Percentiles rank a stretch among this genome's conserved stretches.
Conservation (phyloP, 192 early-diverging fungal species). For the Coemansia guatemalensis region DNA sequence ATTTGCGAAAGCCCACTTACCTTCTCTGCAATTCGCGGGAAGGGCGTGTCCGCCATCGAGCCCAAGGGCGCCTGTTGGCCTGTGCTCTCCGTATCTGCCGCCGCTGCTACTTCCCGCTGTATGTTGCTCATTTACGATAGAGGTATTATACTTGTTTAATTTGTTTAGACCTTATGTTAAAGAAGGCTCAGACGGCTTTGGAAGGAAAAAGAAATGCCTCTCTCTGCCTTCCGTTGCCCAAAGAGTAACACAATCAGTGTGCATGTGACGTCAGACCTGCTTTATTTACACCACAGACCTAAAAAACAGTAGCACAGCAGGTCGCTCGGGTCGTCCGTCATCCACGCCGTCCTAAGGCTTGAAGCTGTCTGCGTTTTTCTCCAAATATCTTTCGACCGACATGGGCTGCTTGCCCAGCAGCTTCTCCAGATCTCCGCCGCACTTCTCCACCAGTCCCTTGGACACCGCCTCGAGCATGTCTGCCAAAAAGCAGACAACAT, state of each 20-base stretch:
- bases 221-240: background rate
- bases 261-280: background rate
- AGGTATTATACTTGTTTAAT: background rate
- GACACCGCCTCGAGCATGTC: conserved; percentile 38
- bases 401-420: conserved; percentile 43
- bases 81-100: background rate
- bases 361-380: conserved; percentile 47
- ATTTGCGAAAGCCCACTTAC: conserved; percentile 9
- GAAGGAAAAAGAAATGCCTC: background rate
- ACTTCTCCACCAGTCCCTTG: conserved; percentile 22
- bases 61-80: background rate
- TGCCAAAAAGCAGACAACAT: conserved; percentile 29
- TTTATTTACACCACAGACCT: background rate
- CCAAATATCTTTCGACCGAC: conserved; percentile 32
- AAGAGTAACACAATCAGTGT: background rate
- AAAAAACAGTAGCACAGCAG: background rate
- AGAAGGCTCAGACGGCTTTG: background rate
- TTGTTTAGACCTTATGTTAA: background rate
- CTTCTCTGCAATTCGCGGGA: conserved; percentile 29
- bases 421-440: conserved; percentile 32
- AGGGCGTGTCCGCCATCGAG: conserved; percentile 8
- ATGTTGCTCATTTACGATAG: background rate
- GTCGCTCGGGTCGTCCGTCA: too few species aligned
- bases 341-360: conserved; percentile 17
- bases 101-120: conserved; percentile 9